Evolutionary conservation across 148 eudicot species (phyloP), one percentile per base, ranked within the genome.

Genomic region (Persicaria tinctoria): DNA sequence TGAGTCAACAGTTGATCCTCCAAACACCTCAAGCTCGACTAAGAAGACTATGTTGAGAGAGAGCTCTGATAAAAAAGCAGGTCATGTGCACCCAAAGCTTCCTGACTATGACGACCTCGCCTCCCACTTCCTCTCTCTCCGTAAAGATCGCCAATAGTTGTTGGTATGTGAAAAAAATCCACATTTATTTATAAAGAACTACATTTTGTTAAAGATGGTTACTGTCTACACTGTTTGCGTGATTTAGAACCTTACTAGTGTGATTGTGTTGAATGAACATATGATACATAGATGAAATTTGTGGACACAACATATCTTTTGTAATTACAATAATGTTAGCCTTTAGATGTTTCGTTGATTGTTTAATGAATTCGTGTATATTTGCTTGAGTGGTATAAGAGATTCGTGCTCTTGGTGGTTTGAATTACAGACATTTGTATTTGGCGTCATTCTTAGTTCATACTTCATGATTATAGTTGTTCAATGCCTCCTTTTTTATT

Each of bases 21-120:
- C 80, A 46, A 81, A 75, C 72, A 47, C 73, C 60, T 74, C 86
- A 41, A 48, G 63, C 44, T 73, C 51, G 45, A 77, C 68, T 47
- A 76, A 57, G 69, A 78, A 80, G 70, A 73, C 79, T 60, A 83
- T 85, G 48, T 73, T 76, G 16, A 80, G 84, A 41, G 91, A 86
- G 51, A 84, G 82, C 74, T 78, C 88, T 59, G 60, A 32, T 5
- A 89, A 87, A 46, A 90, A 78, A 56, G 88, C 91, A 71, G 88
- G 92, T 73, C 98, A 95, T 85, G 97, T 95, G 77, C 98, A 95
- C 83, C 98, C 98, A 41, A 95, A 92, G 81, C 97, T 95, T 66
- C 98, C 98, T 23, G 98, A 95, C 78, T 92, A 85, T 73, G 96
- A 95, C 73, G 63, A 83, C 45, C 55, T 94, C 44, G 83, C 90